phyloP scores from a whole-genome alignment of 768 basidiomycete species.

The Agrocybe chaxingu region DNA sequence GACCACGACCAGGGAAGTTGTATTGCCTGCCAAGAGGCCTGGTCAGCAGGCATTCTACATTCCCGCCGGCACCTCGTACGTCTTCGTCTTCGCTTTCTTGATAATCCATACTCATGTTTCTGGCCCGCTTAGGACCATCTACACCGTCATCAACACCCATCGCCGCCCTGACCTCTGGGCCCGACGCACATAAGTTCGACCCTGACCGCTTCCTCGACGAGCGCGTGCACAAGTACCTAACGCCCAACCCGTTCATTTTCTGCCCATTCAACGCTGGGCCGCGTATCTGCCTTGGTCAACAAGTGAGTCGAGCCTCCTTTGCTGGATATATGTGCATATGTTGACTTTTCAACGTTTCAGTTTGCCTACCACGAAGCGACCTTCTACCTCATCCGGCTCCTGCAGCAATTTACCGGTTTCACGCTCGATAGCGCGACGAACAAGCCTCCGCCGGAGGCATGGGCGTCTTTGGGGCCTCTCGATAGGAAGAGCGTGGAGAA shows the following conservation, averaged over 20 bases:
- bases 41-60: conserved; percentile 18
- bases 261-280: conserved; percentile 39
- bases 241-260: conserved; percentile 40
- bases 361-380: conserved; percentile 57
- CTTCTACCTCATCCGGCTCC: conserved; percentile 49
- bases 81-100: neutral
- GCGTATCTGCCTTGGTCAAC: conserved; percentile 36
- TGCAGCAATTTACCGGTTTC: conserved; percentile 47
- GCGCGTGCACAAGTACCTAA: conserved; percentile 40
- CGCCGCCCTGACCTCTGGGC: conserved; percentile 49
- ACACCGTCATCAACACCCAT: conserved; percentile 43
- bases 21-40: conserved; percentile 11
- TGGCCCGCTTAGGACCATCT: conserved; percentile 14
- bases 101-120: neutral
- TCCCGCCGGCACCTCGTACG: conserved; percentile 35
- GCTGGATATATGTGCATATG: neutral
- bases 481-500: conserved; percentile 38
- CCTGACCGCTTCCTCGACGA: conserved; percentile 58
- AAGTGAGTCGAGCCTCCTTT: conserved; percentile 19
- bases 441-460: conserved; percentile 38
- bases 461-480: conserved; percentile 26
- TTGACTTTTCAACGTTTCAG: conserved; percentile 6
- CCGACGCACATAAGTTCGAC: conserved; percentile 48
- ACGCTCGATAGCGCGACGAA: conserved; percentile 39
- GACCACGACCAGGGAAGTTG: conserved; percentile 5